Percentiles rank a stretch among this genome's conserved stretches.
These are phyloP conservation scores for Rhynchosporium agropyri DNA, from an alignment of 2,329 filamentous ascomycete species.

Conservation along the genomic window DNA sequence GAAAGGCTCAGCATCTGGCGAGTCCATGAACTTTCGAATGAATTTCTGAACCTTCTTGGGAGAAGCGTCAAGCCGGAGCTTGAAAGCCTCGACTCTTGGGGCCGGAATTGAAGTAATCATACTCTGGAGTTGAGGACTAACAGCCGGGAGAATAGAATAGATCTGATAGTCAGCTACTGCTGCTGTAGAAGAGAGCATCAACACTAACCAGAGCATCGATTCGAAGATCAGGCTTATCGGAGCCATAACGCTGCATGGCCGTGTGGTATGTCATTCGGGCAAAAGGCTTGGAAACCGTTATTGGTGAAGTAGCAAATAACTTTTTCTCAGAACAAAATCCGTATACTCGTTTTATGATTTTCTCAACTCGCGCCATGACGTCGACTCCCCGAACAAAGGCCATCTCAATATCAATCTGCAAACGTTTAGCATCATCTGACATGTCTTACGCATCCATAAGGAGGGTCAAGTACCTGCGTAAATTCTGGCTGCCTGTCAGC, in stretches of 20 bases:
- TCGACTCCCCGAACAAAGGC: slow-evolving; percentile 74
- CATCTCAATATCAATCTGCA: slow-evolving; percentile 88
- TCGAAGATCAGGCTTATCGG: slow-evolving; percentile 89
- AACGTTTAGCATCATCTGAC: not conserved
- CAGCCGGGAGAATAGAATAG: slow-evolving; percentile 62
- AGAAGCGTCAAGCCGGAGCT: slow-evolving; percentile 60
- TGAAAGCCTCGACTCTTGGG: slow-evolving; percentile 76
- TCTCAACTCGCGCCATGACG: slow-evolving; percentile 58
- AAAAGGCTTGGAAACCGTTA: slow-evolving; percentile 28
- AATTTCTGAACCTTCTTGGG: slow-evolving; percentile 61
- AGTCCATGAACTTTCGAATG: slow-evolving; percentile 70
- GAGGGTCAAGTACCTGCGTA: slow-evolving; percentile 65
- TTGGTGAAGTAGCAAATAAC: not conserved
- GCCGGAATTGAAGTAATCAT: slow-evolving; percentile 73
- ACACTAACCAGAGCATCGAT: slow-evolving; percentile 64
- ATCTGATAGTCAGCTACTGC: slow-evolving; percentile 53
- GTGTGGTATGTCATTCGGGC: slow-evolving; percentile 65
- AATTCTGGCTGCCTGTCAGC: slow-evolving; percentile 96
- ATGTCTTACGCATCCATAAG: not conserved
- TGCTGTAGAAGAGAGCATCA: not conserved
- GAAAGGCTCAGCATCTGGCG: slow-evolving; percentile 59
- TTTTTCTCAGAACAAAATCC: not conserved
- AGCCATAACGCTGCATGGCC: slow-evolving; percentile 80
- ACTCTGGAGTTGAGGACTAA: slow-evolving; percentile 64
- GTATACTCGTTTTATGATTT: slow-evolving; percentile 37